Evolutionary conservation across 345 rosid genomes (phyloP), one percentile per base, ranked within the genome.

Genomic region (Lepidium africanum): DNA sequence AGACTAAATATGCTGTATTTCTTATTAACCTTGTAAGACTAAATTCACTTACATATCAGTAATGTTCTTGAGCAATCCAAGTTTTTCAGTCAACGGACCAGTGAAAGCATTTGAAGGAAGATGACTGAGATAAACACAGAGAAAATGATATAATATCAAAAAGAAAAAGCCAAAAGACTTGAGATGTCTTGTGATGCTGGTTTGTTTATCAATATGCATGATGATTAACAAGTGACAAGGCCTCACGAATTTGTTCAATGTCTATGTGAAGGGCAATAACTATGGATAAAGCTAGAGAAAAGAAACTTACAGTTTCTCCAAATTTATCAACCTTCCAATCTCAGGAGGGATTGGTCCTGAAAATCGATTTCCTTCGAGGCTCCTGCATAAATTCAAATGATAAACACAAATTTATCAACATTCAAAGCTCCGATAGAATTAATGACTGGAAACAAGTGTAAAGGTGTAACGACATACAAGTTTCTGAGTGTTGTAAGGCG

Each of bases 321-420:
- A 77, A 66, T 75, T 81, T 70, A 65, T 63, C 81, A 89, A 45
- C 21, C 70, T 82, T 63, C 87, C 82, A 49, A 89, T 87, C 48
- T 84, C 86, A 54, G 83, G 87, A 16, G 96, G 96, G 68, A 92
- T 87, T 45, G 70, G 72, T 57, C 98, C 96, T 1, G 85, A 75
- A 78, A 87, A 89, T 6, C 0, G 66, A 78, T 89, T 92, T 50
- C 96, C 98, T 83, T 92, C 96, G 6, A 90, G 79, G 72, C 88
- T 89, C 86, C 96, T 89, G 82, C 70, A 35, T 51, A 64, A 75
- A 41, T 41, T 16, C 36, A 59, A 7, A 47, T 37, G 45, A 68
- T 57, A 14, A 27, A 16, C 36, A 30, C 55, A 49, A 5, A 30
- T 60, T 57, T 32, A 23, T 2, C 10, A 27, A 30, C 53, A 57